Base-by-base conservation (phyloP, 129 eudicot genomes). In the Apium graveolens region DNA sequence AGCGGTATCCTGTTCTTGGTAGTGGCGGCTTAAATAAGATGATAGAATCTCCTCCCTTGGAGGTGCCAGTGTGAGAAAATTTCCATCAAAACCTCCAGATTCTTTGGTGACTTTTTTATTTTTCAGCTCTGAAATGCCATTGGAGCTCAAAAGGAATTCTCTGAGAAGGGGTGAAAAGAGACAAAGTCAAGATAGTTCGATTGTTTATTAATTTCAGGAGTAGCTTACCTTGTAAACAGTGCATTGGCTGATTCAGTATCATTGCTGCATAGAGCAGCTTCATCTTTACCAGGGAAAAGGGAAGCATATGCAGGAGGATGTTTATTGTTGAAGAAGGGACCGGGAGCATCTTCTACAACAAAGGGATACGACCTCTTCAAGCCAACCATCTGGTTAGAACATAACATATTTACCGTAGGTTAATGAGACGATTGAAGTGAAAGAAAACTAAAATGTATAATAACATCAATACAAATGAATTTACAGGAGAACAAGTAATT, bases 31-130 rank as follows among this genome's bases (percentile, higher is more conserved):
- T 41, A 78, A 66, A 84, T 82, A 66, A 32, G 85, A 72, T 68
- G 81, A 82, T 71, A 82, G 63, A 32, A 65, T 51, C 69, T 86
- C 79, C 29, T 73, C 73, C 53, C 79, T 82, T 38, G 97, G 90
- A 75, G 90, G 96, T 27, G 86, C 97, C 81, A 92, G 71, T 41
- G 89, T 84, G 86, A 92, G 93, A 81, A 90, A 88, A 70, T 90
- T 93, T 88, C 92, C 91, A 37, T 81, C 74, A 32, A 80, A 76
- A 74, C 73, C 82, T 73, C 12, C 79, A 71, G 81, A 79, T 65
- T 86, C 88, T 7, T 46, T 48, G 11, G 78, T 55, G 39, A 69
- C 34, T 9, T 78, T 83, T 83, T 49, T 76, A 48, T 72, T 60
- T 2, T 17, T 77, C 76, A 75, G 83, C 78, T 80, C 90, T 1